A percentile compares a stretch with the other conserved stretches of the same genome.
Conservation (phyloP, 176 grass and related monocot species). For the Ensete ventricosum region DNA sequence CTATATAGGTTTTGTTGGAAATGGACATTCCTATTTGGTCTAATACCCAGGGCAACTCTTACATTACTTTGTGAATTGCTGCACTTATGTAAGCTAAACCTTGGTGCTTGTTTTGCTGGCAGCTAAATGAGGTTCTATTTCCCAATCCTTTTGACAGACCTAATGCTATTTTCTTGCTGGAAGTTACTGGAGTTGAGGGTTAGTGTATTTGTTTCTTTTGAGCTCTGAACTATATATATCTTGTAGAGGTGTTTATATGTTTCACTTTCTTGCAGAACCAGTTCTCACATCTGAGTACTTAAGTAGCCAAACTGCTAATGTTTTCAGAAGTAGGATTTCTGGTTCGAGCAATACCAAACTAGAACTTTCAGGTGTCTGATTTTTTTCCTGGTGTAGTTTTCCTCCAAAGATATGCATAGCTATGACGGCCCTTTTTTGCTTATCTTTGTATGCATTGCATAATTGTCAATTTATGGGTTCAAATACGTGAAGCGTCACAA, state of each 20-base stretch:
- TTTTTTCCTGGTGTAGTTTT: conserved; percentile 18
- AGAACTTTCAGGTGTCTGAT: conserved; percentile 62
- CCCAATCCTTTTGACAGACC: conserved; percentile 83
- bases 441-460: background rate
- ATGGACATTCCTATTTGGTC: background rate
- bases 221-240: conserved; percentile 3
- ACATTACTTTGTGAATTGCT: background rate
- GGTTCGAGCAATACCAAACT: conserved; percentile 33
- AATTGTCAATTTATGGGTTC: background rate
- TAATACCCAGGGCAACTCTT: background rate
- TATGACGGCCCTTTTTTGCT: conserved; percentile 11
- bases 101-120: conserved; percentile 19
- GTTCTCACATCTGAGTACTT: conserved; percentile 30
- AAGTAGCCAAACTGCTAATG: conserved; percentile 30
- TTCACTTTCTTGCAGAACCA: conserved; percentile 16
- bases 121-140: conserved; percentile 76
- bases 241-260: conserved; percentile 18
- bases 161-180: conserved; percentile 60
- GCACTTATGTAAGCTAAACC: conserved; percentile 16
- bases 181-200: conserved; percentile 57
- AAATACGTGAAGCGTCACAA: conserved; percentile 17
- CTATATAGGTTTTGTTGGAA: background rate
- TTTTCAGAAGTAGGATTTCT: conserved; percentile 50
- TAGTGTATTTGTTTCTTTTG: conserved; percentile 16
- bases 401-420: background rate